Evolutionary conservation across 805 yeast genomes (phyloP).

Genomic region (Ogataea zsoltii): DNA sequence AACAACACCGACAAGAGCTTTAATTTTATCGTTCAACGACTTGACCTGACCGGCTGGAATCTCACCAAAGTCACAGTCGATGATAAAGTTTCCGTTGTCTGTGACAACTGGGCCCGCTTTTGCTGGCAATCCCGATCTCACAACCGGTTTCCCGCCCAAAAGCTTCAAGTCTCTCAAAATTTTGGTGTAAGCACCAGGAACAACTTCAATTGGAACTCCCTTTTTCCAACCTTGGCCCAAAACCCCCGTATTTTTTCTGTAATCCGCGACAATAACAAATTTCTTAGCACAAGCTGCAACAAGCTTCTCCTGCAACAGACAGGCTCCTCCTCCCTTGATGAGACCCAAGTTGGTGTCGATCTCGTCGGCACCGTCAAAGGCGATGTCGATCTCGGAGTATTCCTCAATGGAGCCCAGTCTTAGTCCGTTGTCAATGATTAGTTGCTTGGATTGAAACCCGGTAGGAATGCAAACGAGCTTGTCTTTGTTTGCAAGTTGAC

Average conservation of each 20-base stretch:
- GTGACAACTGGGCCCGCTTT: constrained; percentile 98
- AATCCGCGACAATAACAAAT: constrained; percentile 90
- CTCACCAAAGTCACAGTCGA: constrained; percentile 91
- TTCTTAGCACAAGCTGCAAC: constrained; percentile 78
- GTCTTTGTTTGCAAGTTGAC: constrained; percentile 56
- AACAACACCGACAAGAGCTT: constrained; percentile 85
- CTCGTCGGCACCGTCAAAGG: constrained; percentile 99
- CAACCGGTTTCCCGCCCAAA: constrained; percentile 65
- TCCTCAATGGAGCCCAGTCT: constrained; percentile 81
- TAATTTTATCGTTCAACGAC: constrained; percentile 63
- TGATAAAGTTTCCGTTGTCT: constrained; percentile 89
- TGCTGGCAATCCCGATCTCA: constrained; percentile 85
- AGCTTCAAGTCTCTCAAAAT: constrained; percentile 61
- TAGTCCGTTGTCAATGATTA: constrained; percentile 80
- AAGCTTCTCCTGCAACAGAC: constrained; percentile 92
- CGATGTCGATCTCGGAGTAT: constrained; percentile 79
- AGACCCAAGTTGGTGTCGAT: constrained; percentile 78
- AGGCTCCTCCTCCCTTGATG: constrained; percentile 99
- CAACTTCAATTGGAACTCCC: constrained; percentile 95
- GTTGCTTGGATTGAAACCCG: constrained; percentile 90
- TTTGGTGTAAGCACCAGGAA: constrained; percentile 82
- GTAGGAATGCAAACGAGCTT: constrained; percentile 86
- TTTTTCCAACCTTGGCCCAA: constrained; percentile 83
- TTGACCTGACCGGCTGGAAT: constrained; percentile 50
- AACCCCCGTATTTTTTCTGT: constrained; percentile 71